Evolutionary conservation across 2,329 filamentous ascomycete species (phyloP).

Genomic region (Pezicula radicicola): DNA sequence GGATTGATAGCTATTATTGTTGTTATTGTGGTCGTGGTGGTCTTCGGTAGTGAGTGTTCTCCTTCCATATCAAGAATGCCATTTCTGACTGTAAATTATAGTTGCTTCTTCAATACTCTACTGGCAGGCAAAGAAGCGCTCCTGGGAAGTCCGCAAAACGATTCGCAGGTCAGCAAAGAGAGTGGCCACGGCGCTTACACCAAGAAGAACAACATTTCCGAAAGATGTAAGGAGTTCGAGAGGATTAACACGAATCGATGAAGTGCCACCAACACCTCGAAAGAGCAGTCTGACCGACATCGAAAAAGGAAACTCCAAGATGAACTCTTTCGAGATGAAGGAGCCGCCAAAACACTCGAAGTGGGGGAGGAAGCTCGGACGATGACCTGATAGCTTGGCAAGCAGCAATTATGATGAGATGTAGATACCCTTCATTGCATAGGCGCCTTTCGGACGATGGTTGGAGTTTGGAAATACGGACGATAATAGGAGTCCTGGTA

Average conservation of each 20-base stretch:
- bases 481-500: constrained; percentile 2
- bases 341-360: constrained; percentile 27
- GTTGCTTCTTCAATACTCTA: constrained; percentile 58
- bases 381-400: constrained; percentile 12
- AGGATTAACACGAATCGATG: constrained; percentile 45
- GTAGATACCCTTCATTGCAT: background rate
- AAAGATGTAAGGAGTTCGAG: constrained; percentile 42
- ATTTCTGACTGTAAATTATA: constrained; percentile 7
- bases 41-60: constrained; percentile 62
- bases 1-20: constrained; percentile 73
- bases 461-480: too few relatives aligned
- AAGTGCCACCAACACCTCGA: constrained; percentile 58
- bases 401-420: constrained; percentile 8
- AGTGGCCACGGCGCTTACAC: constrained; percentile 61
- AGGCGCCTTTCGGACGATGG: constrained; percentile 3
- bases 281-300: constrained; percentile 49
- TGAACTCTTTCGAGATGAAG: constrained; percentile 26
- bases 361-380: constrained; percentile 22
- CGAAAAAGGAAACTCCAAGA: constrained; percentile 48
- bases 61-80: constrained; percentile 7
- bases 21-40: constrained; percentile 62
- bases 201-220: constrained; percentile 58
- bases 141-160: constrained; percentile 75
- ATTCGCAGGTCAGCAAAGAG: constrained; percentile 65
- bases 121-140: constrained; percentile 78